Conservation (phyloP, 305 asterid species). For the Fraxinus platypoda region DNA sequence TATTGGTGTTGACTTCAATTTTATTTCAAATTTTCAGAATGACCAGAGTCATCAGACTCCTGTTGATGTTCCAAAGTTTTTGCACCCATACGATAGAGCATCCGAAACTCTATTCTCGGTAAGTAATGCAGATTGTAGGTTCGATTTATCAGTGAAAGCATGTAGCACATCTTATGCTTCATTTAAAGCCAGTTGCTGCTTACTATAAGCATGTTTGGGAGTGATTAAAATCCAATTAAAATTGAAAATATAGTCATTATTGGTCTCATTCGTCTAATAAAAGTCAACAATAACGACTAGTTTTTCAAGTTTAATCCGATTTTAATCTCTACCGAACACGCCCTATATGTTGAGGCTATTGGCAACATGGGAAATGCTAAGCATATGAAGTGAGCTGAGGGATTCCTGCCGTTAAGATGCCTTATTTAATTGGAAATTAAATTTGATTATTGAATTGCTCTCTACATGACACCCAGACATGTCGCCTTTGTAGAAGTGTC, state of each 20-base stretch:
- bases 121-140: slow-evolving; percentile 26
- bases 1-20: slow-evolving; percentile 21
- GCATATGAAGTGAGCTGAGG: not conserved
- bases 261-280: too few species aligned
- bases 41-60: slow-evolving; percentile 50
- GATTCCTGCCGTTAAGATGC: slow-evolving; percentile 1
- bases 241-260: too few species aligned
- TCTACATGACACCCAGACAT: not conserved
- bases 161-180: not conserved
- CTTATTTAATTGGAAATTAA: not conserved
- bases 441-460: not conserved
- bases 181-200: not conserved
- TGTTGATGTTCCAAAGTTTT: slow-evolving; percentile 53
- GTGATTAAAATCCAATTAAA: too few species aligned
- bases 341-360: not conserved
- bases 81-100: slow-evolving; percentile 91
- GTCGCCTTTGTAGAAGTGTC: not conserved
- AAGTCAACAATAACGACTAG: too few species aligned
- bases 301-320: too few species aligned
- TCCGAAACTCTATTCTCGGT: slow-evolving; percentile 90
- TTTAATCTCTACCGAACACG: too few species aligned
- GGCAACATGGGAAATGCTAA: not conserved
- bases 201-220: not conserved
- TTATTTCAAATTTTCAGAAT: slow-evolving; percentile 45
- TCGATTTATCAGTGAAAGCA: not conserved